A percentile compares a stretch with the other conserved stretches of the same genome.
phyloP scores from a whole-genome alignment of 192 early-diverging fungal species.

The Backusella parvicylindrica region DNA sequence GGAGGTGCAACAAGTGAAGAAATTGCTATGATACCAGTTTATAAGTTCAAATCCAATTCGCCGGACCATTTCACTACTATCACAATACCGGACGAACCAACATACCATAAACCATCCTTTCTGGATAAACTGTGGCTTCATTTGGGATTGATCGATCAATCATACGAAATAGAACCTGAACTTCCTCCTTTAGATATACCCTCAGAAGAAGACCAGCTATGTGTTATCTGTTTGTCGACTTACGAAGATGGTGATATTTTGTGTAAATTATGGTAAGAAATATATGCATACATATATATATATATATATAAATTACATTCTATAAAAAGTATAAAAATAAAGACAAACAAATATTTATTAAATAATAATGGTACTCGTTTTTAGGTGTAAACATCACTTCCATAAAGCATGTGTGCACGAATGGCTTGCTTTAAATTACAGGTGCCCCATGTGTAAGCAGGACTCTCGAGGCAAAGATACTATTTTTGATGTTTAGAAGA shows the following conservation, averaged over 20 bases:
- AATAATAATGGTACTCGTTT: not conserved
- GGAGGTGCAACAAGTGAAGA: constrained; percentile 67
- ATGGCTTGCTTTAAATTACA: constrained; percentile 72
- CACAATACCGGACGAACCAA: not conserved
- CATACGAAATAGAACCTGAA: not conserved
- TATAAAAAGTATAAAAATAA: not conserved
- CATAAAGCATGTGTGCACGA: constrained; percentile 81
- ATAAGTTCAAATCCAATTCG: constrained; percentile 43
- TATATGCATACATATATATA: not conserved
- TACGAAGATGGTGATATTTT: constrained; percentile 78
- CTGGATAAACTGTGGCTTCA: constrained; percentile 17
- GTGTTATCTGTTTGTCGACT: constrained; percentile 74
- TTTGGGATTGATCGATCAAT: constrained; percentile 4
- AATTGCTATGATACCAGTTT: constrained; percentile 66
- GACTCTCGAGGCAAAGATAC: constrained; percentile 43
- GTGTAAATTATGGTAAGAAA: constrained; percentile 53
- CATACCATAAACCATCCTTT: not conserved
- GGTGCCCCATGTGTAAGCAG: constrained; percentile 75
- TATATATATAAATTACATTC: not conserved
- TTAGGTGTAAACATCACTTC: constrained; percentile 71
- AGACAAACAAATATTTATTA: not conserved
- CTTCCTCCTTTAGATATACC: constrained; percentile 26
- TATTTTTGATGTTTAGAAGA: constrained; percentile 2
- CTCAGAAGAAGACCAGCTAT: constrained; percentile 41
- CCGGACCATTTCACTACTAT: not conserved